phyloP scores from a whole-genome alignment of 192 early-diverging fungal genomes.

The Mortierella hygrophila region DNA sequence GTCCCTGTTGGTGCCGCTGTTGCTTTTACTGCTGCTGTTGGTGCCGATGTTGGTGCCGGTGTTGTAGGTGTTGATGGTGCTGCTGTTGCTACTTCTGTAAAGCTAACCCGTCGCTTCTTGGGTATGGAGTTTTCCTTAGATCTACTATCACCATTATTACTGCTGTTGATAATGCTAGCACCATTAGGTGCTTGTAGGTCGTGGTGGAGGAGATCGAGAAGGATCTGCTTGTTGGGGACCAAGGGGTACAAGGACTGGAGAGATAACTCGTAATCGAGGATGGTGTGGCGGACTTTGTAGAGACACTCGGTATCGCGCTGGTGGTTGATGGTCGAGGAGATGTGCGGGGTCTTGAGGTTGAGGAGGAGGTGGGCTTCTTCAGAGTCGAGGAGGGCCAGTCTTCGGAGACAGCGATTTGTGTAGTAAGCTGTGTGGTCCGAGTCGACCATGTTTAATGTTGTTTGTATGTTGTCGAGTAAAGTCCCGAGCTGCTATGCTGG shows the following conservation, averaged over 20 bases:
- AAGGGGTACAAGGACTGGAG: not conserved
- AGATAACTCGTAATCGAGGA: not conserved
- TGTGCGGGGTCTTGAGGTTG: not conserved
- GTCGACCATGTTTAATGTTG: not conserved
- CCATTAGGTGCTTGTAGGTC: too few species aligned
- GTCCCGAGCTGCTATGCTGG: too few species aligned
- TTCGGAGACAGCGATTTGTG: not conserved
- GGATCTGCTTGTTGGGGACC: not conserved
- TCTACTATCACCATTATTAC: too few species aligned
- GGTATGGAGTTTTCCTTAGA: not conserved
- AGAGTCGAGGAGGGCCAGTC: not conserved
- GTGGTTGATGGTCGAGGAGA: constrained; percentile 1
- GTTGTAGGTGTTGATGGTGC: not conserved
- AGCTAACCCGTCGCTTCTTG: not conserved
- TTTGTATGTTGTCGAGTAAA: not conserved
- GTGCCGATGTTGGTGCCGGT: not conserved
- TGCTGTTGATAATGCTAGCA: too few species aligned
- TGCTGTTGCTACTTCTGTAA: not conserved
- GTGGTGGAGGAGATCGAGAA: too few species aligned
- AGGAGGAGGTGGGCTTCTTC: constrained; percentile 1
- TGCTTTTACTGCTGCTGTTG: not conserved
- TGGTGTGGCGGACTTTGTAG: not conserved
- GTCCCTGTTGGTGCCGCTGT: not conserved
- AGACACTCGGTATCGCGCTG: not conserved
- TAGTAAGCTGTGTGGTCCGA: not conserved